A percentile compares a stretch with the other conserved stretches of the same genome.
Conservation (phyloP, 257 asterid genomes). For the Coffea eugenioides region DNA sequence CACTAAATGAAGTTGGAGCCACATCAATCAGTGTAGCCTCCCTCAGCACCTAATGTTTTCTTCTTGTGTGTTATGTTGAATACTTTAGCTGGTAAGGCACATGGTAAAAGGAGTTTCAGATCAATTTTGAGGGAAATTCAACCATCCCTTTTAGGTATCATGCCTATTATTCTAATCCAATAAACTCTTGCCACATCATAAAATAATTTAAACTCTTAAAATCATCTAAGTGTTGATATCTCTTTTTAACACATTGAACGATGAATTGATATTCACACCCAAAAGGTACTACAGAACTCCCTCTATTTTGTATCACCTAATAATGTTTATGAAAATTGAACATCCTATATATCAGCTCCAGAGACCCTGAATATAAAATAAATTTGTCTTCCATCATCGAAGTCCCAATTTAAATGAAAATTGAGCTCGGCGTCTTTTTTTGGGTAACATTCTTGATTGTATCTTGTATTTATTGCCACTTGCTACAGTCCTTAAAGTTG, state of each 20-base stretch:
- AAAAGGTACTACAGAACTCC: no score
- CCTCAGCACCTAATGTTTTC: background rate
- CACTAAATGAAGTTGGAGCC: background rate
- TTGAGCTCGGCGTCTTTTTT: background rate
- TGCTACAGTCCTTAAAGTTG: background rate
- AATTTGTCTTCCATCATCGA: background rate
- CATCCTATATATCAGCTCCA: background rate
- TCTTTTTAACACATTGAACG: no score
- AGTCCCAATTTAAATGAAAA: background rate
- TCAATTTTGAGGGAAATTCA: no score
- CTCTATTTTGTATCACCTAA: no score
- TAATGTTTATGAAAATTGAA: no score
- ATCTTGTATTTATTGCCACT: background rate
- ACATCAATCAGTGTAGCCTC: background rate
- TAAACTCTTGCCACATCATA: no score
- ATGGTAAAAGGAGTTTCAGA: background rate
- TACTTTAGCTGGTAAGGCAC: background rate
- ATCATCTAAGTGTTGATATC: no score
- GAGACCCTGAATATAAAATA: background rate
- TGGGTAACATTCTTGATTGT: background rate
- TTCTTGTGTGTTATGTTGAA: background rate
- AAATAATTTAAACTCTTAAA: no score
- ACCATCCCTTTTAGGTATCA: no score
- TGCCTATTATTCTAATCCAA: no score
- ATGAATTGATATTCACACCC: no score